A percentile compares a stretch with the other conserved stretches of the same genome.
Evolutionary conservation across 148 eudicot species (phyloP).

Genomic region (Vaccinium vitisidaea): DNA sequence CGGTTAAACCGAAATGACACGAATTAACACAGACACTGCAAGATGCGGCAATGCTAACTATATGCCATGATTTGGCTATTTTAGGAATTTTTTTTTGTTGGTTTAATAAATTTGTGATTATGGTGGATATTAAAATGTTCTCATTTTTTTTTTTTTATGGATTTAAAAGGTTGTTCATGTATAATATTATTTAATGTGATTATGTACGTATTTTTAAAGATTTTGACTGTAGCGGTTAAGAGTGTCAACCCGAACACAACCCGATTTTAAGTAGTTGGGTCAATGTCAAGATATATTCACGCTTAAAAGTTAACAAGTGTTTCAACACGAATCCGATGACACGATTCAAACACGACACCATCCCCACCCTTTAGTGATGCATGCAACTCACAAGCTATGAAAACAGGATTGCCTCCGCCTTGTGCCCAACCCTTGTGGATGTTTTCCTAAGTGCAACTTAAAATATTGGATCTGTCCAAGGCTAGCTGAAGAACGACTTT

Average conservation of each 20-base stretch:
- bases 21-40: neutral
- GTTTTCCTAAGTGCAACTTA: neutral
- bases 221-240: neutral
- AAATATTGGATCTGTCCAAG: neutral
- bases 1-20: neutral
- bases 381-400: neutral
- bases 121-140: neutral
- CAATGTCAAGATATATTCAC: no score
- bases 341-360: neutral
- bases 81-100: neutral
- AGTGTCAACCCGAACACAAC: neutral
- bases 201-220: neutral
- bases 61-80: neutral
- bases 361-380: neutral
- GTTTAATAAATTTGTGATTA: neutral
- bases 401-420: neutral
- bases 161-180: neutral
- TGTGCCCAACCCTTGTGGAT: neutral
- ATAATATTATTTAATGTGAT: neutral
- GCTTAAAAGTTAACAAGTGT: neutral
- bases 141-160: neutral
- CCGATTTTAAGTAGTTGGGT: no score
- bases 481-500: neutral
- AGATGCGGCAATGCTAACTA: neutral
- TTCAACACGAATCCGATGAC: neutral